These are phyloP conservation scores for Nakazawaea wyomingensis DNA, from an alignment of 805 yeast species.

Conservation along the genomic window DNA sequence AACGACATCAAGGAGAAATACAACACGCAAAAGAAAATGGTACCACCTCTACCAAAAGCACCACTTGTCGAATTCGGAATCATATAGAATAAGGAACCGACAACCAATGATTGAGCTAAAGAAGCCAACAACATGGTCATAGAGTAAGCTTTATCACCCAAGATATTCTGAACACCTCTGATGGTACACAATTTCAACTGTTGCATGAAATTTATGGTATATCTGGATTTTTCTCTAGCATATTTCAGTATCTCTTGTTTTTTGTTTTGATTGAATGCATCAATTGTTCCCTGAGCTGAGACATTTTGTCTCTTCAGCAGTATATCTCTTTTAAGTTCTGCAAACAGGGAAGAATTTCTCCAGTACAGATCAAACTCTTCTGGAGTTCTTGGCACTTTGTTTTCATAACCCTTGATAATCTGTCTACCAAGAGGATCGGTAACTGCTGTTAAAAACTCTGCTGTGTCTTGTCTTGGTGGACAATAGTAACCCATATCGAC, in stretches of 20 bases:
- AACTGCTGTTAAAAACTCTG: conserved; percentile 65
- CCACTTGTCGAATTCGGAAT: conserved; percentile 46
- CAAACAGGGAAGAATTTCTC: conserved; percentile 44
- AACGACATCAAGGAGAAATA: conserved; percentile 45
- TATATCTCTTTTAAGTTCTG: conserved; percentile 29
- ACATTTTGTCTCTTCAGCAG: conserved; percentile 12
- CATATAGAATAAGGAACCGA: conserved; percentile 58
- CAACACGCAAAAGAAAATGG: conserved; percentile 52
- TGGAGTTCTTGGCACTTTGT: conserved; percentile 54
- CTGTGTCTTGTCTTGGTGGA: conserved; percentile 63
- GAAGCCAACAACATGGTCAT: conserved; percentile 42
- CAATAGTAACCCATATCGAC: conserved; percentile 59
- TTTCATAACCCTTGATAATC: conserved; percentile 41
- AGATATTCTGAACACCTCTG: conserved; percentile 50
- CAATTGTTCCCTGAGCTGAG: conserved; percentile 28
- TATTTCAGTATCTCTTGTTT: conserved; percentile 32
- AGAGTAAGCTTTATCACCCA: conserved; percentile 52
- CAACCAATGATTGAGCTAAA: conserved; percentile 50
- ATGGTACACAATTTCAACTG: conserved; percentile 45
- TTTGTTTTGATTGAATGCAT: conserved; percentile 29
- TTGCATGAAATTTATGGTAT: conserved; percentile 35
- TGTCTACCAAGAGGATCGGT: conserved; percentile 63
- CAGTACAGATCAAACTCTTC: conserved; percentile 58
- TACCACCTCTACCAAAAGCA: conserved; percentile 62
- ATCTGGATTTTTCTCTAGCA: conserved; percentile 34